Evolutionary conservation across 345 rosid genomes (phyloP).

Genomic region (Arabis alpina): DNA sequence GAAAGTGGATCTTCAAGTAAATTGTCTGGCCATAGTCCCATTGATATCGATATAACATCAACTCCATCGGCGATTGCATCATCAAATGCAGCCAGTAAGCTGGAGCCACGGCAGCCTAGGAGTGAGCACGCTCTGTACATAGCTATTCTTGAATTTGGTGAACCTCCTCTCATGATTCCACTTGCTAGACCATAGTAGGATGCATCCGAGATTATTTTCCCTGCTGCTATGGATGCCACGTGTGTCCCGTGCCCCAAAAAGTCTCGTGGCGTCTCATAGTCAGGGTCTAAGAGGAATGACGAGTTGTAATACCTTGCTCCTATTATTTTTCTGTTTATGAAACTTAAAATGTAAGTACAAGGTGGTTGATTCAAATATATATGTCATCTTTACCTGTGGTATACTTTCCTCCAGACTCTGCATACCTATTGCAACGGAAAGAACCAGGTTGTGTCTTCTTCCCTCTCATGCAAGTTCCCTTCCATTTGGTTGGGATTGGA

Average conservation of each 20-base stretch:
- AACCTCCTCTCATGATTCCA: conserved; percentile 44
- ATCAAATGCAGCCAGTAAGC: conserved; percentile 43
- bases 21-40: conserved; percentile 27
- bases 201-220: conserved; percentile 32
- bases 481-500: conserved; percentile 41
- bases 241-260: conserved; percentile 41
- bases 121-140: conserved; percentile 40
- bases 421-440: conserved; percentile 34
- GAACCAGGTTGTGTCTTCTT: conserved; percentile 33
- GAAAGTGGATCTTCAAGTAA: conserved; percentile 40
- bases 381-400: conserved; percentile 1
- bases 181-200: conserved; percentile 40
- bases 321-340: conserved; percentile 30
- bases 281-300: conserved; percentile 37
- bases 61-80: conserved; percentile 44
- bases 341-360: conserved; percentile 7
- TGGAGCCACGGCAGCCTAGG: conserved; percentile 33
- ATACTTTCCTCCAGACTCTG: not conserved
- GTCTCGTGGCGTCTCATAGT: conserved; percentile 41
- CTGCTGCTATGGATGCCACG: conserved; percentile 42
- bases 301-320: conserved; percentile 44
- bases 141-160: conserved; percentile 39
- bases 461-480: conserved; percentile 40
- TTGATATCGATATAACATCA: conserved; percentile 40
- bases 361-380: conserved; percentile 11